Base-by-base conservation (phyloP, 495 filamentous ascomycete species). In the Penicillium soppii region DNA sequence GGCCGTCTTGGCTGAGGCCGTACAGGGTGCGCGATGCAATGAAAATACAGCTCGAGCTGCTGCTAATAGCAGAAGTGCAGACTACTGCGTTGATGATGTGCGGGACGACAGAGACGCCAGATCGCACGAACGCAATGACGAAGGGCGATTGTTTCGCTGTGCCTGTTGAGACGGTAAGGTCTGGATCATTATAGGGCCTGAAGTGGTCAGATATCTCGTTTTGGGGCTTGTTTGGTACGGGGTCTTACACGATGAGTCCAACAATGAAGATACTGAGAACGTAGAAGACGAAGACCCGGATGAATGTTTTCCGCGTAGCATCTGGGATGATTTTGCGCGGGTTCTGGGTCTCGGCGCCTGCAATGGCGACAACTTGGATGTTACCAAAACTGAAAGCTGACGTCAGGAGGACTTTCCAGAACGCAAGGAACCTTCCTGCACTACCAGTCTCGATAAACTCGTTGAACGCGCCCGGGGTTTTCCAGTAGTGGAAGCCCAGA, bases 301-400 rank as follows among this genome's bases (percentile, higher is more conserved):
- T 52, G 50, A 73, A 65, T 43, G 66, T 63, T 26, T 60, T 58
- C 37, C 56, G 61, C 26, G 62, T 57, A 8, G 67, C 68, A 43
- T 59, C 59, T 20, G 69, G 69, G 40, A 73, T 68, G 40, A 53
- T 59, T 15, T 54, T 43, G 9, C 63, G 52, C 10, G 69, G 69
- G 37, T 62, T 58, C 43, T 53, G 54, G 25, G 66, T 73, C 54
- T 69, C 74, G n/a, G 71, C 68, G 7, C 72, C 74, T 8, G 71
- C 70, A 49, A 75, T 69, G 26, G 73, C 67, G 17, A 77, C 65
- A 7, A 59, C 65, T 57, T 77, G 71, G 46, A 80, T 67, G 21
- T 75, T 76, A 3, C 74, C 69, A 51, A 78, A 82, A 2, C 67
- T 69, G 61, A 77, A 82, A 3, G 76, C 75, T 12, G 77, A 77